These are phyloP conservation scores for Telfairia occidentalis DNA, from an alignment of 331 rosid species.

Conservation along the genomic window DNA sequence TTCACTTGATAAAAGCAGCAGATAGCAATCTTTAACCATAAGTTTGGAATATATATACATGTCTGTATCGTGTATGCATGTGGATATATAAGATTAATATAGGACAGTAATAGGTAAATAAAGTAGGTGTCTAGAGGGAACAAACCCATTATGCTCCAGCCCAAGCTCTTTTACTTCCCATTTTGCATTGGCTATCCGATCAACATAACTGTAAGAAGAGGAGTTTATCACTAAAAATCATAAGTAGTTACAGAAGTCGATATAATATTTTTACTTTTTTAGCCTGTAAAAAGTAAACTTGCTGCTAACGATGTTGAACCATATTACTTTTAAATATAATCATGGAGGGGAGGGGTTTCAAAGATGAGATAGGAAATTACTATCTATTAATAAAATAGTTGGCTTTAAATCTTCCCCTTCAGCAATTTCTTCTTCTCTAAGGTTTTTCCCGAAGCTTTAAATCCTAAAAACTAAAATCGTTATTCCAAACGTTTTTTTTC, in stretches of 20 bases:
- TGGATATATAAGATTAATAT: background rate
- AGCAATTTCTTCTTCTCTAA: too few species aligned
- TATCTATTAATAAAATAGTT: background rate
- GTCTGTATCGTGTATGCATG: background rate
- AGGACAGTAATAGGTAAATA: background rate
- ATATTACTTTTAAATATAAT: background rate
- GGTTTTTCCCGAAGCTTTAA: too few species aligned
- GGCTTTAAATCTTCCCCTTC: too few species aligned
- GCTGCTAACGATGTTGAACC: background rate
- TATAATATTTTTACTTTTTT: background rate
- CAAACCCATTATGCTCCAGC: constrained; percentile 95
- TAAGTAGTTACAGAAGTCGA: background rate
- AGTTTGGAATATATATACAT: background rate
- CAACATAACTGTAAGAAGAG: constrained; percentile 59
- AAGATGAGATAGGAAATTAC: background rate
- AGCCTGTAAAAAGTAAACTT: background rate
- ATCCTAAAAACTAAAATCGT: too few species aligned
- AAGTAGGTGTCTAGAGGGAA: constrained; percentile 19
- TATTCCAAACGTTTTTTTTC: too few species aligned
- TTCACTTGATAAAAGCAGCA: constrained; percentile 7
- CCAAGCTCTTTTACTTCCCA: constrained; percentile 99
- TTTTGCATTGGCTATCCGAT: constrained; percentile 78
- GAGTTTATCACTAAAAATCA: background rate
- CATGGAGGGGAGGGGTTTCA: background rate
- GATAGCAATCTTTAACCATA: background rate